Evolutionary conservation across 495 filamentous ascomycete species (phyloP).

Genomic region (Rhypophila decipiens): DNA sequence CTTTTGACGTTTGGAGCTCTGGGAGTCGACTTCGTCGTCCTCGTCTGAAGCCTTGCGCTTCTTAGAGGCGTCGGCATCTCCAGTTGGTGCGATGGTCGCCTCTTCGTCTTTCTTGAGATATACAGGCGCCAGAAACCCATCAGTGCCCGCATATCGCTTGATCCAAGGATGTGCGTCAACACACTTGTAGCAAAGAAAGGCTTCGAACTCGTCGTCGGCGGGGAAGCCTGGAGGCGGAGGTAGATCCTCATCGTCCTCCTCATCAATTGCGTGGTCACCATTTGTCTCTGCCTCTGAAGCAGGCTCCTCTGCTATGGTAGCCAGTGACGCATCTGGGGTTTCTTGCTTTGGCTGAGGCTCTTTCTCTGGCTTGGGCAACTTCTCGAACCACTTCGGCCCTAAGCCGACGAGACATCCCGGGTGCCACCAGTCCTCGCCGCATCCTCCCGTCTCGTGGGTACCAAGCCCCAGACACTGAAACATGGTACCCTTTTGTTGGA

Average conservation of each 20-base stretch:
- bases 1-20: slow-evolving; percentile 56
- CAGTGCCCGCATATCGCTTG: slow-evolving; percentile 75
- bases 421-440: slow-evolving; percentile 99
- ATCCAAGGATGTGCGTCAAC: slow-evolving; percentile 87
- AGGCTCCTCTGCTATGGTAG: slow-evolving; percentile 34
- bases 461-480: slow-evolving; percentile 93
- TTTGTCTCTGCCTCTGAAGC: slow-evolving; percentile 16
- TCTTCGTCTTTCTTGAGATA: slow-evolving; percentile 23
- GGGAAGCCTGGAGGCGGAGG: slow-evolving; percentile 81
- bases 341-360: slow-evolving; percentile 10
- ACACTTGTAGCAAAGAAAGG: slow-evolving; percentile 92
- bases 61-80: slow-evolving; percentile 31
- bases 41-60: slow-evolving; percentile 75
- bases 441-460: slow-evolving; percentile 71
- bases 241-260: slow-evolving; percentile 40
- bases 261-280: slow-evolving; percentile 17
- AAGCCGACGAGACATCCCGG: slow-evolving; percentile 87
- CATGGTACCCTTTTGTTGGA: slow-evolving; percentile 95
- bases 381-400: slow-evolving; percentile 50
- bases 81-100: not conserved
- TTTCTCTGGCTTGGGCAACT: slow-evolving; percentile 36
- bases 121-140: slow-evolving; percentile 75
- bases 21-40: slow-evolving; percentile 26
- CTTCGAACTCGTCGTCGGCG: slow-evolving; percentile 77
- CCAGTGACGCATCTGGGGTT: slow-evolving; percentile 14